A percentile compares a stretch with the other conserved stretches of the same genome.
Evolutionary conservation across 208 protist genomes (phyloP).

Genomic region (Crithidia expoeki): DNA sequence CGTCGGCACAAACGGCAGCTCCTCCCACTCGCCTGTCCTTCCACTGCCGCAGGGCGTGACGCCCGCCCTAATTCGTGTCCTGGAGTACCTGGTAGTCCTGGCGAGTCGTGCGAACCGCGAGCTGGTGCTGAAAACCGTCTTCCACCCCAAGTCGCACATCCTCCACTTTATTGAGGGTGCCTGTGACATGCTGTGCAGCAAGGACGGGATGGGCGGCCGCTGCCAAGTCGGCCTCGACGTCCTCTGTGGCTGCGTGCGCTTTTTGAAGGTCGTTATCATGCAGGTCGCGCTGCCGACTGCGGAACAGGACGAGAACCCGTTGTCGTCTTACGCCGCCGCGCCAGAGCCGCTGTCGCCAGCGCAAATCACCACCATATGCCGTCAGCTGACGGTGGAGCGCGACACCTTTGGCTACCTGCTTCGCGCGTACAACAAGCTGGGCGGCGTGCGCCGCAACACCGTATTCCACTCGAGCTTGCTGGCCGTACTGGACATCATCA

Average conservation of each 20-base stretch:
- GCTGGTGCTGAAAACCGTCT: slow-evolving; percentile 54
- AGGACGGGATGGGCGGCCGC: slow-evolving; percentile 14
- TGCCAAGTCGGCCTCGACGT: slow-evolving; percentile 58
- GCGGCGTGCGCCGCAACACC: slow-evolving; percentile 53
- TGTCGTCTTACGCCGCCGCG: slow-evolving; percentile 34
- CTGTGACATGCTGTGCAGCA: slow-evolving; percentile 38
- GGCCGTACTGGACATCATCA: slow-evolving; percentile 53
- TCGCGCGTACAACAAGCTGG: slow-evolving; percentile 56
- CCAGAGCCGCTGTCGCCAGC: slow-evolving; percentile 39
- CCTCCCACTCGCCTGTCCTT: slow-evolving; percentile 10
- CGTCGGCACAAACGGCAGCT: background rate
- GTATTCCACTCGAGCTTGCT: slow-evolving; percentile 73
- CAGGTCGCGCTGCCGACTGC: slow-evolving; percentile 21
- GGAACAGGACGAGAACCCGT: slow-evolving; percentile 37
- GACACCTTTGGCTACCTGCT: slow-evolving; percentile 65
- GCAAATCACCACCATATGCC: slow-evolving; percentile 49
- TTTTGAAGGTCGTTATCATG: slow-evolving; percentile 52
- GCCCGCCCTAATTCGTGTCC: slow-evolving; percentile 53
- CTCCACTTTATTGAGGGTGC: slow-evolving; percentile 59
- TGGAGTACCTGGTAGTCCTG: slow-evolving; percentile 63
- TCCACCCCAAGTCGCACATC: slow-evolving; percentile 68
- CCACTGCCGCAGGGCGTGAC: slow-evolving; percentile 57
- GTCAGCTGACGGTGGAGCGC: slow-evolving; percentile 64
- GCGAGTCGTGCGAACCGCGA: slow-evolving; percentile 57
- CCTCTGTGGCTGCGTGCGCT: slow-evolving; percentile 57